Evolutionary conservation across 1,139 yeast species (phyloP).

Genomic region (Debaryomycetaceae sp.): DNA sequence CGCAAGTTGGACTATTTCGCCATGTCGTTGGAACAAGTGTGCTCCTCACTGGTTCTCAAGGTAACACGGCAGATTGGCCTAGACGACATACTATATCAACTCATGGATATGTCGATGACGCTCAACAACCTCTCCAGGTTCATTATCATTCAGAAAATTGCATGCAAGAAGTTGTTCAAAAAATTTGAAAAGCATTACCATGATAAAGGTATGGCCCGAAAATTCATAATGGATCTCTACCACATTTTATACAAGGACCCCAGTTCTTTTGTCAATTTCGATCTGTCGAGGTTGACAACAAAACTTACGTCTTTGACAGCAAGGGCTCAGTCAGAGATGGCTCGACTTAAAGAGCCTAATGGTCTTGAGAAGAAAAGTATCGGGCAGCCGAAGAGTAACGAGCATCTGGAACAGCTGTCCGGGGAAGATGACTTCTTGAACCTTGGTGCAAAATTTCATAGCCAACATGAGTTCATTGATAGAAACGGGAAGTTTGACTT

Average conservation of each 20-base stretch:
- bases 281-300: slow-evolving; percentile 60
- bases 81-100: slow-evolving; percentile 32
- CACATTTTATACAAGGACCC: slow-evolving; percentile 35
- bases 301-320: slow-evolving; percentile 48
- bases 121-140: slow-evolving; percentile 72
- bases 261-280: slow-evolving; percentile 60
- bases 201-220: slow-evolving; percentile 31
- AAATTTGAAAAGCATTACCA: slow-evolving; percentile 65
- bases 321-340: slow-evolving; percentile 17
- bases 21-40: slow-evolving; percentile 11
- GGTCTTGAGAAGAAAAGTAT: background rate
- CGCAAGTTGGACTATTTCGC: slow-evolving; percentile 26
- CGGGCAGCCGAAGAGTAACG: background rate
- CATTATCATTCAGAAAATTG: slow-evolving; percentile 76
- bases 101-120: slow-evolving; percentile 51
- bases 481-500: slow-evolving; percentile 28
- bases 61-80: slow-evolving; percentile 14
- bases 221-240: slow-evolving; percentile 36
- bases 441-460: background rate
- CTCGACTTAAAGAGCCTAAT: background rate
- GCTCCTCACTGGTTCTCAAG: slow-evolving; percentile 3
- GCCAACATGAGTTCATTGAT: slow-evolving; percentile 11
- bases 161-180: slow-evolving; percentile 74
- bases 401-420: background rate
- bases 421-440: background rate